Evolutionary conservation across 306 rosid genomes (phyloP), one percentile per base, ranked within the genome.

Genomic region (Potentilla sterilis): DNA sequence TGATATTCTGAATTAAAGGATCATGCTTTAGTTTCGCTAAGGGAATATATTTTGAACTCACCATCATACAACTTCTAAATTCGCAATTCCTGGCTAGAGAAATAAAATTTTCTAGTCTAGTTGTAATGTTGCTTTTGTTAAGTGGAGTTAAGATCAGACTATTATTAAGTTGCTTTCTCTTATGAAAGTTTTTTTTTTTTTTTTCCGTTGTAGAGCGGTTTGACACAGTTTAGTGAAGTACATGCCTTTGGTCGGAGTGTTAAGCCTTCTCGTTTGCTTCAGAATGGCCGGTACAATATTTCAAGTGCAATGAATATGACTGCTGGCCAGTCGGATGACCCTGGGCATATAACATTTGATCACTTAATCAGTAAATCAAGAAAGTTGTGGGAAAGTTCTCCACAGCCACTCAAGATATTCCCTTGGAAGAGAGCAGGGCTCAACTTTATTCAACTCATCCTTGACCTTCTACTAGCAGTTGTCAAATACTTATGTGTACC

Each of bases 371-470:
- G 76, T 73, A 89, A 78, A 82, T 89, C 84, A 5, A 83, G 37
- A 73, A 86, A 72, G 52, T 76, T 92, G 75, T 95, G 99, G 99
- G 97, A 88, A 41, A 81, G 76, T 81, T 86, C 89, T 55, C 99
- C 97, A 3, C 87, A 90, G 75, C 93, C 96, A 1, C 96, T 92
- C 81, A 90, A 90, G 86, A 83, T 68, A 46, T 95, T 95, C 79
- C 97, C 99, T 0, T 92, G 97, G 97, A 85, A 38, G 69, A 85
- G 75, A 54, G 91, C 92, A 5, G 69, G 87, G 72, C 88, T 85
- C 49, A 92, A 88, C 83, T 95, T 87, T 79, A 67, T 89, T 80
- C 97, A 89, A 75, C 91, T 95, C 42, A 76, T 82, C 74, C 73
- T 91, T 58, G 96, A 90, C 84, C 90, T 95, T 62, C 52, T 74